phyloP scores from a whole-genome alignment of 768 basidiomycete species.

The Termitomyces sp. region DNA sequence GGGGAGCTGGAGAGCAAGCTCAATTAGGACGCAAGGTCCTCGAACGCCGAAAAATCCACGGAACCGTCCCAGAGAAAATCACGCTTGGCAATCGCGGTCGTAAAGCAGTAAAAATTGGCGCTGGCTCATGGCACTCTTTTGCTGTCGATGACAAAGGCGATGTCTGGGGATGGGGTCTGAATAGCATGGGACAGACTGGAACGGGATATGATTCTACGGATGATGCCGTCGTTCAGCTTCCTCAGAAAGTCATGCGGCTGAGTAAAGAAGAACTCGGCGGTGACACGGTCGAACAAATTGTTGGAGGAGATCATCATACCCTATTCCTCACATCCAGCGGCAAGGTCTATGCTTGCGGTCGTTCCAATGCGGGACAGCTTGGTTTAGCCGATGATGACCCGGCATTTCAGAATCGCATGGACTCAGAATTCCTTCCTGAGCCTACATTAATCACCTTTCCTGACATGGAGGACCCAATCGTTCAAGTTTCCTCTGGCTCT shows the following conservation, averaged over 20 bases:
- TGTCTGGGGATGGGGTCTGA: constrained; percentile 96
- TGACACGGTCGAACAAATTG: constrained; percentile 65
- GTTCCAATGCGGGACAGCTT: constrained; percentile 78
- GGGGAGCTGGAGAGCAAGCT: constrained; percentile 87
- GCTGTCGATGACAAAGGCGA: constrained; percentile 79
- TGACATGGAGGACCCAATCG: constrained; percentile 55
- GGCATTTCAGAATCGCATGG: constrained; percentile 48
- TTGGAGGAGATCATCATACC: constrained; percentile 84
- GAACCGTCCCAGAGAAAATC: constrained; percentile 84
- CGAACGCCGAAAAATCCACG: constrained; percentile 83
- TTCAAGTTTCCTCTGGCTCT: constrained; percentile 59
- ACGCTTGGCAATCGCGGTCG: constrained; percentile 63
- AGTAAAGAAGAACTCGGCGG: constrained; percentile 55
- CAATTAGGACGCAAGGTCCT: constrained; percentile 90
- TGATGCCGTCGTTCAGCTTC: constrained; percentile 52
- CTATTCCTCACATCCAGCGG: constrained; percentile 84
- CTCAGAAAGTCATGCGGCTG: constrained; percentile 59
- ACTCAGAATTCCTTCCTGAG: constrained; percentile 55
- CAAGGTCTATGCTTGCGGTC: constrained; percentile 81
- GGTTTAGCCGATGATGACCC: constrained; percentile 71
- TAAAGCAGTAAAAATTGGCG: constrained; percentile 59
- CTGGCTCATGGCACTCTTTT: constrained; percentile 85
- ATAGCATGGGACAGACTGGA: constrained; percentile 82
- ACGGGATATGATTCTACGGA: constrained; percentile 43
- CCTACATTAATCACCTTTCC: constrained; percentile 67